Conservation (phyloP, 1,139 yeast species). For the Candida sp. region DNA sequence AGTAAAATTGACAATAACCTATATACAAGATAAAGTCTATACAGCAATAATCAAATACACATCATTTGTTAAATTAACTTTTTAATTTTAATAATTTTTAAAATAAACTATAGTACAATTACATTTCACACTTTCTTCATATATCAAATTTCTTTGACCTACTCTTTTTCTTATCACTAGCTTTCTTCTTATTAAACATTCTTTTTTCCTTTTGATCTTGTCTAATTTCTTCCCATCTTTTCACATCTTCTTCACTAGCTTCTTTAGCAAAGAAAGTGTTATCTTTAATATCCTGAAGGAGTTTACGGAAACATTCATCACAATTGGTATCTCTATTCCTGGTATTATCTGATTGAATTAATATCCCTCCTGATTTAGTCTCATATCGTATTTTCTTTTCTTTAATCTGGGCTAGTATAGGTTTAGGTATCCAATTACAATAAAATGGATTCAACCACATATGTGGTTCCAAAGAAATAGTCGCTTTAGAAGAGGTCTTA, state of each 20-base stretch:
- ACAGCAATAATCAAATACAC: too few species aligned
- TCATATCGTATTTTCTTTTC: conserved; percentile 47
- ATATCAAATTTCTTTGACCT: conserved; percentile 39
- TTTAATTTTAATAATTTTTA: too few species aligned
- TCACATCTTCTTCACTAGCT: conserved; percentile 41
- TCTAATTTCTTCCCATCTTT: conserved; percentile 54
- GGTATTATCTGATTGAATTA: conserved; percentile 60
- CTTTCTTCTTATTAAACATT: conserved; percentile 47
- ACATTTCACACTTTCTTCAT: background rate
- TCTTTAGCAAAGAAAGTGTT: conserved; percentile 50
- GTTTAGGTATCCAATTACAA: conserved; percentile 61
- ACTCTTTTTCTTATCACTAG: conserved; percentile 52
- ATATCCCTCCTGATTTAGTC: conserved; percentile 53
- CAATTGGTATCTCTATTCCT: conserved; percentile 60
- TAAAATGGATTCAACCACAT: conserved; percentile 45
- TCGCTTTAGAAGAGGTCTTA: conserved; percentile 78
- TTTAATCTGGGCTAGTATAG: conserved; percentile 43
- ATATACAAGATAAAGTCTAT: too few species aligned
- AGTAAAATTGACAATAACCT: too few species aligned
- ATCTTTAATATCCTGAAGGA: conserved; percentile 50
- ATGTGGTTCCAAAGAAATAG: conserved; percentile 47
- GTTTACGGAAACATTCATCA: conserved; percentile 56
- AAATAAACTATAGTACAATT: too few species aligned
- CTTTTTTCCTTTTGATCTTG: conserved; percentile 47
- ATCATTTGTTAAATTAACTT: too few species aligned